phyloP scores from a whole-genome alignment of 306 rosid species.

The Quercus agrifolia region DNA sequence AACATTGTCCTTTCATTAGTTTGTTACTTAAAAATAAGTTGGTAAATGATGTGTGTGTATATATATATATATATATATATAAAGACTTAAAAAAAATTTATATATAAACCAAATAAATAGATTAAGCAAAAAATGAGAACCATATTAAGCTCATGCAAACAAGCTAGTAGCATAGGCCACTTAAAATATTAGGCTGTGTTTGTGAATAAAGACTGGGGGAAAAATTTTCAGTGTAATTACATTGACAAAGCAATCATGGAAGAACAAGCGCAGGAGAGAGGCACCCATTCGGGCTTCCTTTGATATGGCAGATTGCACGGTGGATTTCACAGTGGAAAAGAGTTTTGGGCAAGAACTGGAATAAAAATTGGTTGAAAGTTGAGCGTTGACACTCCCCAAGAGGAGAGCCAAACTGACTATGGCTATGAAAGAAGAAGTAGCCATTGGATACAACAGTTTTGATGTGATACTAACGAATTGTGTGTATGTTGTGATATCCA shows the following conservation, averaged over 20 bases:
- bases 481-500: neutral
- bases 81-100: too few species aligned
- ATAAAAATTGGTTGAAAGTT: constrained; percentile 55
- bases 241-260: constrained; percentile 90
- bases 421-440: constrained; percentile 11
- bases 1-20: too few species aligned
- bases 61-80: too few species aligned
- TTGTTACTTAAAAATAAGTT: too few species aligned
- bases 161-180: too few species aligned
- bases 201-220: too few species aligned
- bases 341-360: constrained; percentile 60
- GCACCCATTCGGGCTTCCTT: constrained; percentile 94
- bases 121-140: too few species aligned
- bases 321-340: constrained; percentile 43
- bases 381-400: constrained; percentile 40
- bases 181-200: too few species aligned
- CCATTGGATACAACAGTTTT: constrained; percentile 5
- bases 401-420: constrained; percentile 26
- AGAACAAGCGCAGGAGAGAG: constrained; percentile 85
- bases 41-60: too few species aligned
- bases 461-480: neutral
- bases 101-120: too few species aligned
- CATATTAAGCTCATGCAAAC: too few species aligned
- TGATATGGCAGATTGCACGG: constrained; percentile 49
- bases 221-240: constrained; percentile 28